Percentiles rank a stretch among this genome's conserved stretches.
These are phyloP conservation scores for Bipolaris cookei DNA, from an alignment of 2,329 filamentous ascomycete genomes.

Conservation along the genomic window DNA sequence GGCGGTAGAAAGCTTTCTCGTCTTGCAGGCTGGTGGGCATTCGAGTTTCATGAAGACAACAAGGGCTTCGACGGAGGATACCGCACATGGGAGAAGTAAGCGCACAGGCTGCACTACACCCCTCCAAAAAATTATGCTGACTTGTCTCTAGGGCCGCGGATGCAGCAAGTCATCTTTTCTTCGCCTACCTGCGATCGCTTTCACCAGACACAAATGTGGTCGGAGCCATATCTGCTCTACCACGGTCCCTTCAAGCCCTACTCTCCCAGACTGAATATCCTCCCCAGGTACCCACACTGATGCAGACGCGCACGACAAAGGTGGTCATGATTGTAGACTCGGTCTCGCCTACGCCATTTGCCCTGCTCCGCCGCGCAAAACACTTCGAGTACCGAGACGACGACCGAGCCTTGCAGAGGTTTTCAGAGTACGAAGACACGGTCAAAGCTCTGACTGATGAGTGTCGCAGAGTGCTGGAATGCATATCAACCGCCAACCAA, in stretches of 20 bases:
- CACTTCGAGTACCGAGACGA: slow-evolving; percentile 95
- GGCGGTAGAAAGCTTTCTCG: slow-evolving; percentile 92
- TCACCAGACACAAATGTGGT: slow-evolving; percentile 76
- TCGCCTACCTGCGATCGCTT: slow-evolving; percentile 90
- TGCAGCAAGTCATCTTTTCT: slow-evolving; percentile 96
- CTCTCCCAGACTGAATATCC: slow-evolving; percentile 94
- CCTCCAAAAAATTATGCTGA: slow-evolving; percentile 33
- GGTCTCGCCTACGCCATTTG: slow-evolving; percentile 93
- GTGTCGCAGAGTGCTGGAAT: slow-evolving; percentile 85
- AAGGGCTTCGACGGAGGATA: slow-evolving; percentile 96
- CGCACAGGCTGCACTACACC: slow-evolving; percentile 6
- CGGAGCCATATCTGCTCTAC: slow-evolving; percentile 82
- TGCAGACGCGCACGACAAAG: slow-evolving; percentile 82
- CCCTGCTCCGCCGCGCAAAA: slow-evolving; percentile 85
- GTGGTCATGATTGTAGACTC: slow-evolving; percentile 97
- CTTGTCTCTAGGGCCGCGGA: slow-evolving; percentile 74
- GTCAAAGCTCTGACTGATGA: slow-evolving; percentile 89
- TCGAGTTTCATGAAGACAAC: slow-evolving; percentile 84
- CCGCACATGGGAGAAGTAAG: slow-evolving; percentile 81
- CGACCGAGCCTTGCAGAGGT: slow-evolving; percentile 81
- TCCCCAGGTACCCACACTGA: slow-evolving; percentile 74
- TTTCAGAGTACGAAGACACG: slow-evolving; percentile 88
- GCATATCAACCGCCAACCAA: slow-evolving; percentile 88
- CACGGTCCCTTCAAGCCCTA: slow-evolving; percentile 87
- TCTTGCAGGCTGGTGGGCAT: slow-evolving; percentile 98